phyloP scores from a whole-genome alignment of 371 early-diverging fungal genomes.

The Globomyces sp. region DNA sequence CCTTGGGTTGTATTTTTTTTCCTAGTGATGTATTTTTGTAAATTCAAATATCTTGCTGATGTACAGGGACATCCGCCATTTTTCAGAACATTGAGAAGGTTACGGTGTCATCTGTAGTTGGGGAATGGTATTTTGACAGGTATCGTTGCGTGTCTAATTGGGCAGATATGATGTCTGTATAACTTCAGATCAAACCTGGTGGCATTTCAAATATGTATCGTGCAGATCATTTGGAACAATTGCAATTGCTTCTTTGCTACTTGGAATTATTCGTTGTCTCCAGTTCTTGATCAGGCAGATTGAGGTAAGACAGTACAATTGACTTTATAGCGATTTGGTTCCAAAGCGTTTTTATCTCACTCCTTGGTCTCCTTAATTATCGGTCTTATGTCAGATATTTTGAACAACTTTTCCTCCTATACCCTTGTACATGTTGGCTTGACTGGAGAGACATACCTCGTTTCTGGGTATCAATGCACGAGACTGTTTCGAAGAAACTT shows the following conservation, averaged over 20 bases:
- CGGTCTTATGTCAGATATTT: constrained; percentile 23
- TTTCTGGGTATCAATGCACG: constrained; percentile 61
- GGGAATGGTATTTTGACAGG: constrained; percentile 66
- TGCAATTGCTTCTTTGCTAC: constrained; percentile 65
- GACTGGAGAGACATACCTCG: constrained; percentile 62
- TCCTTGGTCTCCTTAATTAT: not conserved
- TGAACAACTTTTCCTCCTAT: constrained; percentile 67
- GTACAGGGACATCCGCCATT: constrained; percentile 55
- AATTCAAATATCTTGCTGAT: too few species aligned
- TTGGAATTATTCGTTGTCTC: constrained; percentile 59
- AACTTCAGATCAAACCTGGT: constrained; percentile 28
- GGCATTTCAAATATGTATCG: constrained; percentile 41
- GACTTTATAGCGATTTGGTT: constrained; percentile 1
- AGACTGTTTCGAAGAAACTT: constrained; percentile 73
- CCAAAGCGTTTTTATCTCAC: constrained; percentile 10
- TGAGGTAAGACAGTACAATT: constrained; percentile 28
- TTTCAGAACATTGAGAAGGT: constrained; percentile 69
- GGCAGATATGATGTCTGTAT: constrained; percentile 18
- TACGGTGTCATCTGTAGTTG: constrained; percentile 66
- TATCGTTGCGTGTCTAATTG: too few species aligned
- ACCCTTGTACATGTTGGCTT: constrained; percentile 70
- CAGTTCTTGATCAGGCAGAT: constrained; percentile 49
- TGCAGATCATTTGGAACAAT: constrained; percentile 70
- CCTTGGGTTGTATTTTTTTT: constrained; percentile 47
- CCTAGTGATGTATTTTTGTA: constrained; percentile 68